Evolutionary conservation across 768 basidiomycete species (phyloP).

Genomic region (Tulasnella calospora): DNA sequence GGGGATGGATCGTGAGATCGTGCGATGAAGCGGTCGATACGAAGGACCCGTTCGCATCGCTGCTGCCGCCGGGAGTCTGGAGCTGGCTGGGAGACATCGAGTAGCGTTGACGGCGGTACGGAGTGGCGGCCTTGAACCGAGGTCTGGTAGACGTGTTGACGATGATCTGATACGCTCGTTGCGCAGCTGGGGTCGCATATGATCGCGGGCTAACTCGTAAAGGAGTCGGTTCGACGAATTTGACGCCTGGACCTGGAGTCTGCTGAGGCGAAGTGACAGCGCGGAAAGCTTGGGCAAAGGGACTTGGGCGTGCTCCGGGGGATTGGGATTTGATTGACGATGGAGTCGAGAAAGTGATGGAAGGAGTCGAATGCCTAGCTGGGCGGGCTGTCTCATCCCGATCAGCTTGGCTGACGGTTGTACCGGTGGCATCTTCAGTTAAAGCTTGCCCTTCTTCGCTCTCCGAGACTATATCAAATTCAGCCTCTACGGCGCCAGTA

Average conservation of each 20-base stretch:
- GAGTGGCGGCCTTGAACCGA: conserved; percentile 55
- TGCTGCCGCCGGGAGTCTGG: conserved; percentile 39
- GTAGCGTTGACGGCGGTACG: conserved; percentile 74
- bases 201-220: conserved; percentile 37
- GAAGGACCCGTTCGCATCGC: conserved; percentile 59
- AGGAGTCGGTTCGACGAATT: conserved; percentile 29
- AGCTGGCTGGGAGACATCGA: conserved; percentile 49
- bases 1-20: conserved; percentile 69
- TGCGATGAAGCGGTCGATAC: conserved; percentile 83
- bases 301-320: not conserved
- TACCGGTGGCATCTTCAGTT: not conserved
- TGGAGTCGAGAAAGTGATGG: conserved; percentile 10
- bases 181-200: conserved; percentile 29
- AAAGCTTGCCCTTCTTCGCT: not conserved
- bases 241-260: not conserved
- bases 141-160: conserved; percentile 29
- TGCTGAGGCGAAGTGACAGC: not conserved
- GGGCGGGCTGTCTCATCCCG: conserved; percentile 12
- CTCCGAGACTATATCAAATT: not conserved
- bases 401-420: not conserved
- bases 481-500: not conserved
- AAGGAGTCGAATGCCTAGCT: not conserved
- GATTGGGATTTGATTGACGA: conserved; percentile 3
- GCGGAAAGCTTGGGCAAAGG: not conserved
- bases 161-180: conserved; percentile 41